Percentiles rank a stretch among this genome's conserved stretches.
These are phyloP conservation scores for Ammopiptanthus mongolicus DNA, from an alignment of 306 rosid genomes.

Conservation along the genomic window DNA sequence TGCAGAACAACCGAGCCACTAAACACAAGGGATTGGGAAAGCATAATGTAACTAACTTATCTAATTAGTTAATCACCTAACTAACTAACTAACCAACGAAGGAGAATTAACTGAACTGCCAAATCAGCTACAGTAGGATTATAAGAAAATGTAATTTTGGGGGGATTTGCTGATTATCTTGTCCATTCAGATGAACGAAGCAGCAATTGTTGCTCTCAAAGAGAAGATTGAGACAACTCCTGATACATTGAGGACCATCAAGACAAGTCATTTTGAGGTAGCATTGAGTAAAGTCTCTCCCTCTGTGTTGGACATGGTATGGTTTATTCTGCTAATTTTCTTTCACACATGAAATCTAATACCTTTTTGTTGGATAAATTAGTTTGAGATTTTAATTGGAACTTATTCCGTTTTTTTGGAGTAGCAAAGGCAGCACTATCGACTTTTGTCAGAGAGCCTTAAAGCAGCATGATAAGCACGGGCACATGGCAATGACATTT, in stretches of 20 bases:
- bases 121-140: too few species aligned
- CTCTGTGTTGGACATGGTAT: constrained; percentile 24
- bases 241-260: constrained; percentile 20
- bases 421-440: too few species aligned
- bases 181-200: constrained; percentile 55
- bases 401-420: too few species aligned
- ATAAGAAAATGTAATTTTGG: neutral
- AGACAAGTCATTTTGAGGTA: constrained; percentile 30
- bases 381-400: too few species aligned
- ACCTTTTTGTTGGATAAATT: neutral
- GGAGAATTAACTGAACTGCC: too few species aligned
- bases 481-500: neutral
- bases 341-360: neutral
- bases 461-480: constrained; percentile 21
- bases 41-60: too few species aligned
- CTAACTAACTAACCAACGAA: too few species aligned
- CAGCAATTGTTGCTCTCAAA: constrained; percentile 57
- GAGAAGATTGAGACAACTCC: constrained; percentile 30
- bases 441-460: constrained; percentile 22
- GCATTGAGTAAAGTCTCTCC: constrained; percentile 33
- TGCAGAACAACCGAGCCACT: too few species aligned
- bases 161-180: constrained; percentile 5
- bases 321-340: too few species aligned
- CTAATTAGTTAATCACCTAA: too few species aligned
- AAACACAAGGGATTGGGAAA: too few species aligned